phyloP scores from a whole-genome alignment of 1,139 yeast genomes.

The Barnettozyma hawaiiensis region DNA sequence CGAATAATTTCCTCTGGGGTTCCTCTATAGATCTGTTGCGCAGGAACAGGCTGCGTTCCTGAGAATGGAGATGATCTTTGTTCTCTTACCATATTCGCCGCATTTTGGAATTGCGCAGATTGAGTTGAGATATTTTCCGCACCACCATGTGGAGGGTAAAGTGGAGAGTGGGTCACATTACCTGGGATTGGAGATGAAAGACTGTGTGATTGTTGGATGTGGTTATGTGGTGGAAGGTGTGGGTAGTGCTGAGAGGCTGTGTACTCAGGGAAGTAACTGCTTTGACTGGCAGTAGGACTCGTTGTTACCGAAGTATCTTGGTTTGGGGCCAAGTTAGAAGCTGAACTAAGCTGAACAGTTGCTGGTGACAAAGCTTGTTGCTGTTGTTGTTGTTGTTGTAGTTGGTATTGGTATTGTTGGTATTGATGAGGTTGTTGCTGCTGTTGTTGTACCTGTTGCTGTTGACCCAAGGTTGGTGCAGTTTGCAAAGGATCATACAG shows the following conservation, averaged over 20 bases:
- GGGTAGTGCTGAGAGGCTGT: conserved; percentile 8
- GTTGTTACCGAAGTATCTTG: conserved; percentile 12
- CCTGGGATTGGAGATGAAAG: not conserved
- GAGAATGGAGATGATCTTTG: not conserved
- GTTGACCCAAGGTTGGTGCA: conserved; percentile 11
- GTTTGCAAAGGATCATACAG: conserved; percentile 33
- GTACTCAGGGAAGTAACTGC: conserved; percentile 21
- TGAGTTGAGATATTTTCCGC: not conserved
- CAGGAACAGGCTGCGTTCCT: not conserved
- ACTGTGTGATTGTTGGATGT: conserved; percentile 9
- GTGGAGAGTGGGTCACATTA: not conserved
- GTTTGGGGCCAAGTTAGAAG: conserved; percentile 15
- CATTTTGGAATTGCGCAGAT: not conserved
- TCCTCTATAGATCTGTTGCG: not conserved
- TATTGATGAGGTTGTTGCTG: not conserved
- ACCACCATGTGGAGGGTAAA: not conserved
- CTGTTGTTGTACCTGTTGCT: not conserved
- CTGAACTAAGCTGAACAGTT: conserved; percentile 10
- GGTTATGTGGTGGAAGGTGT: conserved; percentile 1
- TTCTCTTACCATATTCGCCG: not conserved
- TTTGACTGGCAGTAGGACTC: conserved; percentile 12
- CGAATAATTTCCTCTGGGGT: conserved; percentile 1
- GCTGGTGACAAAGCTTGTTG: conserved; percentile 13
- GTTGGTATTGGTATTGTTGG: not conserved
- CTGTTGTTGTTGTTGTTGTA: not conserved